Evolutionary conservation across 164 flowering plant species (phyloP).

Genomic region (Macadamia integrifolia): DNA sequence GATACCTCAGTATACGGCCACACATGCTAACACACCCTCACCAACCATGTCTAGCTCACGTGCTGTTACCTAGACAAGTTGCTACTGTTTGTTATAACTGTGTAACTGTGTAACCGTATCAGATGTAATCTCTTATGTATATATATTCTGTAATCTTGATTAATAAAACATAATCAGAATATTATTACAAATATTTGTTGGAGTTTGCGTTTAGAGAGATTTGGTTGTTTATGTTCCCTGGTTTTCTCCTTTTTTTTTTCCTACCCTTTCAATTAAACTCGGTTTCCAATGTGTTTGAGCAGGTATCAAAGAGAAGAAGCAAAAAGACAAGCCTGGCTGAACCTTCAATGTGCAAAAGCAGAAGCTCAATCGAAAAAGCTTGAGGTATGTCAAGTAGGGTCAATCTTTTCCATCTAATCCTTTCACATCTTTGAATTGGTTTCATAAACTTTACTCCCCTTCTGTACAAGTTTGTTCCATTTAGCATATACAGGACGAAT

Average conservation of each 20-base stretch:
- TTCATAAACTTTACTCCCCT: background rate
- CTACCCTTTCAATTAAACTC: background rate
- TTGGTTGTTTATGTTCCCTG: background rate
- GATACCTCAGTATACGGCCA: too few species aligned
- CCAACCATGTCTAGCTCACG: too few species aligned
- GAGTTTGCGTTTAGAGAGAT: background rate
- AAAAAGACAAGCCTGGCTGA: conserved; percentile 91
- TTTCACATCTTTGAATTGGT: background rate
- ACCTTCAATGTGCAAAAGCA: conserved; percentile 87
- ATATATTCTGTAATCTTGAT: too few species aligned
- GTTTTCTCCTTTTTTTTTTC: background rate
- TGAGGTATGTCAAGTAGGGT: conserved; percentile 38
- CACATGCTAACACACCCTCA: too few species aligned
- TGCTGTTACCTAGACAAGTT: too few species aligned
- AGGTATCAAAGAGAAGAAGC: conserved; percentile 92
- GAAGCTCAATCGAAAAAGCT: conserved; percentile 90
- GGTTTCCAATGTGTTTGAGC: conserved; percentile 7
- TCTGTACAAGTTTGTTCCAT: background rate
- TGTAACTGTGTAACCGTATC: too few species aligned
- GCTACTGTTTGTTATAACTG: too few species aligned
- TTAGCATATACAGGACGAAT: background rate
- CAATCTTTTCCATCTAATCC: too few species aligned
- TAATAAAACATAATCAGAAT: too few species aligned
- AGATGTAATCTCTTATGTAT: too few species aligned
- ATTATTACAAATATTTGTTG: too few species aligned